phyloP scores from a whole-genome alignment of 1,284 basidiomycete species.

The Wolfiporia cocos region DNA sequence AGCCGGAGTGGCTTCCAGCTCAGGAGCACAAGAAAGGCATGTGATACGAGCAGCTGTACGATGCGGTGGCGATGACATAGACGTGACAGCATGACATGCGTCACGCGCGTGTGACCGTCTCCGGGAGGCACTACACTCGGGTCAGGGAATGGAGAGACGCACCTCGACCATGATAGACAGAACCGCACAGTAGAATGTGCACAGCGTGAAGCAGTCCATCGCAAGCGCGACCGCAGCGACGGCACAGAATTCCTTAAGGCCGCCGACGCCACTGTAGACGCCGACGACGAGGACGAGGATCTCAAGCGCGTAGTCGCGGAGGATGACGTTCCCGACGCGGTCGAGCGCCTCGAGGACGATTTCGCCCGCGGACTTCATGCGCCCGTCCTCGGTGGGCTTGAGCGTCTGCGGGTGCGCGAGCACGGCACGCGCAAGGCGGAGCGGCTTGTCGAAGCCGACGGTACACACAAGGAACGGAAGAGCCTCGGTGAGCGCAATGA shows the following conservation, averaged over 20 bases:
- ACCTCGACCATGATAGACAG: conserved; percentile 95
- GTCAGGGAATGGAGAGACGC: conserved; percentile 21
- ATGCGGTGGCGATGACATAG: neutral
- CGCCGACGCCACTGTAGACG: conserved; percentile 83
- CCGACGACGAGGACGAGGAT: conserved; percentile 87
- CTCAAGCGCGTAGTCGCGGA: conserved; percentile 92
- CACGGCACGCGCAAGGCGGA: conserved; percentile 86
- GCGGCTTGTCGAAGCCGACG: conserved; percentile 97
- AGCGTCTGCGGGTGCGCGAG: conserved; percentile 81
- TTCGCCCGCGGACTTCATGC: conserved; percentile 73
- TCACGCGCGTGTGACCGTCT: neutral
- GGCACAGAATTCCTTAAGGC: conserved; percentile 92
- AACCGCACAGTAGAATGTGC: conserved; percentile 87
- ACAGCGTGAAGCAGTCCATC: conserved; percentile 86
- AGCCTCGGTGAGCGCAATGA: conserved; percentile 90
- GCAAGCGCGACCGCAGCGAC: conserved; percentile 84
- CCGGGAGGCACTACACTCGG: neutral
- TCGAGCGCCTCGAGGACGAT: conserved; percentile 84
- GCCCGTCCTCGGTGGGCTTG: conserved; percentile 39
- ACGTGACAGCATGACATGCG: neutral
- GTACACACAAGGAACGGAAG: conserved; percentile 97
- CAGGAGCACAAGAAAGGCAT: neutral
- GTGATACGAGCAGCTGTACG: conserved; percentile 4
- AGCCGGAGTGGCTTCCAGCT: neutral
- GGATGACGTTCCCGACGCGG: conserved; percentile 75